phyloP scores from a whole-genome alignment of 768 basidiomycete genomes.

The Flagelloscypha sp. region DNA sequence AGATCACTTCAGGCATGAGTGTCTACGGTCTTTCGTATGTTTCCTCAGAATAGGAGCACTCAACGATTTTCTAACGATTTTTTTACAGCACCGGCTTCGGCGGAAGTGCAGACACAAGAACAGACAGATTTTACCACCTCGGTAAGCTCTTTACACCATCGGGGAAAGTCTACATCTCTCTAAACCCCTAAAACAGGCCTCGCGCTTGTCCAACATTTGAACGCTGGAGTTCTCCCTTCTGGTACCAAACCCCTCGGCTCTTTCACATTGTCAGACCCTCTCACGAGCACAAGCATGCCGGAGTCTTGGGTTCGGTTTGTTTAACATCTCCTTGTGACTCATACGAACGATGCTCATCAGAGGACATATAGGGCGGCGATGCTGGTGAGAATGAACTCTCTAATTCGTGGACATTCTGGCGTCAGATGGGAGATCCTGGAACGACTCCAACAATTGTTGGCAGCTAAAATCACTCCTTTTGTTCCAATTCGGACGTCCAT shows the following conservation, averaged over 20 bases:
- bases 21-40: constrained; percentile 82
- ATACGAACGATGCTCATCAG: constrained; percentile 30
- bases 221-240: constrained; percentile 56
- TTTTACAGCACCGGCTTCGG: constrained; percentile 76
- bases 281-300: constrained; percentile 66
- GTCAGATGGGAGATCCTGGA: constrained; percentile 73
- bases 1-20: constrained; percentile 58
- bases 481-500: constrained; percentile 77
- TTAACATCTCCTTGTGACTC: constrained; percentile 17
- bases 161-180: background rate
- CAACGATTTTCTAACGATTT: constrained; percentile 42
- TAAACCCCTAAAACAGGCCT: constrained; percentile 53
- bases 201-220: constrained; percentile 69
- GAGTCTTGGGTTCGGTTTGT: constrained; percentile 82
- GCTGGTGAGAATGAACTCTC: constrained; percentile 71
- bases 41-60: too few relatives aligned
- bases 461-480: constrained; percentile 57
- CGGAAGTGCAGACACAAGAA: constrained; percentile 48
- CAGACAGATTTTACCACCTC: background rate
- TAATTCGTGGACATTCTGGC: constrained; percentile 75
- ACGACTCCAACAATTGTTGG: constrained; percentile 55
- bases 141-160: background rate
- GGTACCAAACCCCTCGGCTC: constrained; percentile 30
- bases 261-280: constrained; percentile 63
- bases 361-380: constrained; percentile 57